Evolutionary conservation across 1,284 basidiomycete genomes (phyloP), one percentile per base, ranked within the genome.

Genomic region (Sanghuangporus weigelae): DNA sequence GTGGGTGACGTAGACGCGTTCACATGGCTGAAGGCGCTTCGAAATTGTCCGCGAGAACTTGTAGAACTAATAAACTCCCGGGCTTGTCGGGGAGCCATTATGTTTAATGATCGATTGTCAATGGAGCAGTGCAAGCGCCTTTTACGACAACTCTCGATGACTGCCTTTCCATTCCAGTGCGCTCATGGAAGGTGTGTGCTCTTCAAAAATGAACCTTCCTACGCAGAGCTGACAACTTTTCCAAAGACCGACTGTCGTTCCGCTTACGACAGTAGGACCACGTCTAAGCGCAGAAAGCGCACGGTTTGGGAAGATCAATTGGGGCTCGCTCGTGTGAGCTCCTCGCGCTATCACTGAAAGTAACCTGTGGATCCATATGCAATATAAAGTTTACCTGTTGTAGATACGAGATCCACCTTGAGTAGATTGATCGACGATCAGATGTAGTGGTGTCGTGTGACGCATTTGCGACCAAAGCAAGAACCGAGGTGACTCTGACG

Each of bases 21-120:
- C 50, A 71, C 72, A 64, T 95, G 92, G 93, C 76, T 89, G 62
- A 82, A 81, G 67, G 85, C 86, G 38, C 73, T 95, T 57, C 83
- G 90, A 36, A 86, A 84, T 79, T 94, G 91, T 74, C 95, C 95
- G 8, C 79, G 79, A 55, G 85, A 84, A 63, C 80, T 97, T 60
- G 73, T 95, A 11, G 90, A 95, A 53, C 76, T 98, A 65, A 80
- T 94, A 65, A 95, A 96, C 74, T 96, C 93, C 5, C 95, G 93
- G 74, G 95, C 95, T 12, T 98, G 95, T 71, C 81, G 95, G 78
- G 93, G 93, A 56, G 93, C 95, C 0, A 92, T 97, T 74, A 98
- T 98, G 96, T 98, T 98, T 80, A 95, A 95, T 69, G 96, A 98
- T 72, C 66, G 78, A 0, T 79, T 98, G 56, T 83, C 78, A 16